Evolutionary conservation across 2,329 filamentous ascomycete species (phyloP).

Genomic region (Ophiocordyceps sinensis): DNA sequence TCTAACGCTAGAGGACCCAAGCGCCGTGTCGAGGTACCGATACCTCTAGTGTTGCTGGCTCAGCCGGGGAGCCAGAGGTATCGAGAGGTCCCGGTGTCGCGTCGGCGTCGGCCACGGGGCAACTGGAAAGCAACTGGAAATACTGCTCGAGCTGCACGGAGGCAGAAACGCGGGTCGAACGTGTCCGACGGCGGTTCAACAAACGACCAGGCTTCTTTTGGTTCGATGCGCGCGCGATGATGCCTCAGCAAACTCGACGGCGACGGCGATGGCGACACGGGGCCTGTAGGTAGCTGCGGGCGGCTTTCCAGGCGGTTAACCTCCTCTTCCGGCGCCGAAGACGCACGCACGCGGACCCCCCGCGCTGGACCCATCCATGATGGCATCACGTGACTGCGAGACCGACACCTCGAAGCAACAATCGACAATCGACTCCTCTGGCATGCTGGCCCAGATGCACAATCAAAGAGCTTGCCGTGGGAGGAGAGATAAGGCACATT

Average conservation of each 20-base stretch:
- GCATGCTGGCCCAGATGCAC: too few relatives aligned
- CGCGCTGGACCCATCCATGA: background rate
- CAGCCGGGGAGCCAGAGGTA: background rate
- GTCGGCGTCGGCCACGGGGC: background rate
- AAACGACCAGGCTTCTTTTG: background rate
- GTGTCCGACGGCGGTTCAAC: background rate
- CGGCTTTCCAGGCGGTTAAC: background rate
- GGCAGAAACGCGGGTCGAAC: too few relatives aligned
- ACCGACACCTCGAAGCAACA: too few relatives aligned
- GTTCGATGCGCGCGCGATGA: background rate
- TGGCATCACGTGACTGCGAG: background rate
- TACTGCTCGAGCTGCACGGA: too few relatives aligned
- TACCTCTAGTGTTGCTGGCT: background rate
- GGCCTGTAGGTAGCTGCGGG: background rate
- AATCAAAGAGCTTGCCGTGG: too few relatives aligned
- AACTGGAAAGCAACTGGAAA: too few relatives aligned
- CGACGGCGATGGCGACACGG: background rate
- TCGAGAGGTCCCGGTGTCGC: background rate
- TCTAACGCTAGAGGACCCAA: conserved; percentile 3
- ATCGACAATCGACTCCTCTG: too few relatives aligned
- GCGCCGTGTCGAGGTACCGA: background rate
- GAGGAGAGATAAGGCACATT: too few relatives aligned
- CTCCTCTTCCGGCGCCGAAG: background rate
- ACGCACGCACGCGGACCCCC: background rate
- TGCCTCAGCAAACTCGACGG: background rate